Percentiles rank a stretch among this genome's conserved stretches.
These are phyloP conservation scores for Didymosphaeria variabile DNA, from an alignment of 2,329 filamentous ascomycete genomes.

Conservation along the genomic window DNA sequence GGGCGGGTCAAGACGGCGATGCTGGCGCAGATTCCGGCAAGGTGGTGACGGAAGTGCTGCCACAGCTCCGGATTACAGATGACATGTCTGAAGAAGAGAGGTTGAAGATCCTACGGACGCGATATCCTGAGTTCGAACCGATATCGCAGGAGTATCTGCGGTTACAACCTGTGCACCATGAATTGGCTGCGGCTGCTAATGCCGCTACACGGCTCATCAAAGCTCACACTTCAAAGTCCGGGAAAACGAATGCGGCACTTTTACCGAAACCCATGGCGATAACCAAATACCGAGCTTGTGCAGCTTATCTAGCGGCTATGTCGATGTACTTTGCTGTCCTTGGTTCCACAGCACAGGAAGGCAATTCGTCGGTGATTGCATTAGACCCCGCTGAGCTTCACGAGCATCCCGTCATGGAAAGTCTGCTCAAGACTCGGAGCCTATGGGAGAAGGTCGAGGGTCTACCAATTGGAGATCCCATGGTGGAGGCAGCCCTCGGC, in stretches of 20 bases:
- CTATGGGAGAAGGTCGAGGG: constrained; percentile 80
- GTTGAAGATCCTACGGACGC: constrained; percentile 75
- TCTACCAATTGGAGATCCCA: constrained; percentile 63
- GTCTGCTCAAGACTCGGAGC: constrained; percentile 78
- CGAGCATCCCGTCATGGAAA: constrained; percentile 91
- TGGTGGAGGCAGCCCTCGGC: constrained; percentile 42
- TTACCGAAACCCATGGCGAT: constrained; percentile 43
- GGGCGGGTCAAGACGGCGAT: constrained; percentile 67
- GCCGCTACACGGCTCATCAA: constrained; percentile 60
- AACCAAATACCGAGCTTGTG: constrained; percentile 80
- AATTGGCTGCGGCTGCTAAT: constrained; percentile 67
- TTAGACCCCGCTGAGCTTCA: constrained; percentile 81
- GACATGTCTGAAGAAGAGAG: constrained; percentile 80
- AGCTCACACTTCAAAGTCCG: constrained; percentile 35
- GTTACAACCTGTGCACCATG: constrained; percentile 70
- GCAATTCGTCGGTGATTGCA: constrained; percentile 62
- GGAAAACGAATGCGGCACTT: constrained; percentile 20
- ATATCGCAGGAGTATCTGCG: constrained; percentile 80
- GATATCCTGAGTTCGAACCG: constrained; percentile 93
- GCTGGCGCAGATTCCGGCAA: constrained; percentile 59
- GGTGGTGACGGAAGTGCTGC: constrained; percentile 85
- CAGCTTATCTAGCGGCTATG: constrained; percentile 85
- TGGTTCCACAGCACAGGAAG: constrained; percentile 75
- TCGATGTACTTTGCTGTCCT: constrained; percentile 95
- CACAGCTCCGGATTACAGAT: constrained; percentile 81